These are phyloP conservation scores for Corinectria fuckeliana DNA, from an alignment of 2,329 filamentous ascomycete species.

Conservation along the genomic window DNA sequence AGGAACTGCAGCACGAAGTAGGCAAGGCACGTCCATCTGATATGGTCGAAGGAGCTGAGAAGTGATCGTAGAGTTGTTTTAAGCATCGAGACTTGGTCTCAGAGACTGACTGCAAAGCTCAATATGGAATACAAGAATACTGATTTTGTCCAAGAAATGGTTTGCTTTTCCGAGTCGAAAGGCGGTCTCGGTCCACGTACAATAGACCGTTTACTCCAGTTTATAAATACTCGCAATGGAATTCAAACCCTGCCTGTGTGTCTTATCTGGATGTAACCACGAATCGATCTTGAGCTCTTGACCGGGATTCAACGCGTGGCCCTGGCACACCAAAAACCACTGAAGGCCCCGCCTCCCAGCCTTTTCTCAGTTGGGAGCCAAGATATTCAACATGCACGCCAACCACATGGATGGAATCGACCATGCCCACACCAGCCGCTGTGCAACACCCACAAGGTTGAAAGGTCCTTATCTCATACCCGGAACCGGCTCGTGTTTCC, in stretches of 20 bases:
- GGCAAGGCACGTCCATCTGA: background rate
- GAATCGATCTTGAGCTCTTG: background rate
- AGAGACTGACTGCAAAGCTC: background rate
- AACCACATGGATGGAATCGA: conserved; percentile 4
- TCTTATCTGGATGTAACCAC: conserved; percentile 2
- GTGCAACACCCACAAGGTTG: background rate
- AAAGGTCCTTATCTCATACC: background rate
- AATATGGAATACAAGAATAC: too few relatives aligned
- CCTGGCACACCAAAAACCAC: background rate
- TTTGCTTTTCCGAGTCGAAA: too few relatives aligned
- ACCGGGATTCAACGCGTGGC: background rate
- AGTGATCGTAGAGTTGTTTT: background rate
- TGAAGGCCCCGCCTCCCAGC: background rate
- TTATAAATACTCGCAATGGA: background rate
- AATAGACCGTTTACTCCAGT: too few relatives aligned
- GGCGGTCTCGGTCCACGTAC: too few relatives aligned
- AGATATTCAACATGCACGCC: background rate
- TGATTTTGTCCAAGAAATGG: too few relatives aligned
- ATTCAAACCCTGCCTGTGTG: background rate
- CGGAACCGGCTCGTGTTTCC: background rate
- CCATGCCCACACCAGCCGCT: background rate
- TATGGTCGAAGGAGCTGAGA: background rate
- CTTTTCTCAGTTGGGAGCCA: background rate
- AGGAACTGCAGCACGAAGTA: too few relatives aligned
- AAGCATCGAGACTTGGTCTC: too few relatives aligned